phyloP scores from a whole-genome alignment of 1,139 yeast species.

The Petasospora rhodanensis region DNA sequence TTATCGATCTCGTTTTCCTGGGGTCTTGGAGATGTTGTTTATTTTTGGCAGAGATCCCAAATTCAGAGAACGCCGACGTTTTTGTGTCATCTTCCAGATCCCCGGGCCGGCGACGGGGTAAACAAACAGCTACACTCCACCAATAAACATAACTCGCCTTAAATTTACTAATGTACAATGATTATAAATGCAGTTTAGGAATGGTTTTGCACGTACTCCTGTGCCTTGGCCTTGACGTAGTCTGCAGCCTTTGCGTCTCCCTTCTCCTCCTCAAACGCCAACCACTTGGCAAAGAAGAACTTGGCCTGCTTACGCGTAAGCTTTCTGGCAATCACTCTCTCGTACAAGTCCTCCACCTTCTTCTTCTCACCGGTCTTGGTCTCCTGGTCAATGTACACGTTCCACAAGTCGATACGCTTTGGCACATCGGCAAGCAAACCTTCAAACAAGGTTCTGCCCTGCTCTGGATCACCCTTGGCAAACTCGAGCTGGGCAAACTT shows the following conservation, averaged over 20 bases:
- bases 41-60: no score
- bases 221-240: slow-evolving; percentile 88
- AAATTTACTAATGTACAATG: slow-evolving; percentile 6
- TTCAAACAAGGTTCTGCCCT: slow-evolving; percentile 91
- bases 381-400: slow-evolving; percentile 90
- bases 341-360: slow-evolving; percentile 74
- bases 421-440: slow-evolving; percentile 89
- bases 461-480: slow-evolving; percentile 82
- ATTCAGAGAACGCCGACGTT: no score
- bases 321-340: slow-evolving; percentile 67
- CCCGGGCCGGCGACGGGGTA: no score
- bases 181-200: no score
- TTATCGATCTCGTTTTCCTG: no score
- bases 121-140: no score
- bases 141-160: no score
- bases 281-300: slow-evolving; percentile 93
- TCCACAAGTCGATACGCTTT: slow-evolving; percentile 91
- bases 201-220: slow-evolving; percentile 53
- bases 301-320: slow-evolving; percentile 89
- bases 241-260: slow-evolving; percentile 71
- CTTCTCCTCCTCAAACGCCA: slow-evolving; percentile 64
- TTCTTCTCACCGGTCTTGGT: slow-evolving; percentile 58
- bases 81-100: no score
- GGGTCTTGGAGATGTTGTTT: no score
- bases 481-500: slow-evolving; percentile 90